Evolutionary conservation across 768 basidiomycete species (phyloP).

Genomic region (Lenzites betulinus): DNA sequence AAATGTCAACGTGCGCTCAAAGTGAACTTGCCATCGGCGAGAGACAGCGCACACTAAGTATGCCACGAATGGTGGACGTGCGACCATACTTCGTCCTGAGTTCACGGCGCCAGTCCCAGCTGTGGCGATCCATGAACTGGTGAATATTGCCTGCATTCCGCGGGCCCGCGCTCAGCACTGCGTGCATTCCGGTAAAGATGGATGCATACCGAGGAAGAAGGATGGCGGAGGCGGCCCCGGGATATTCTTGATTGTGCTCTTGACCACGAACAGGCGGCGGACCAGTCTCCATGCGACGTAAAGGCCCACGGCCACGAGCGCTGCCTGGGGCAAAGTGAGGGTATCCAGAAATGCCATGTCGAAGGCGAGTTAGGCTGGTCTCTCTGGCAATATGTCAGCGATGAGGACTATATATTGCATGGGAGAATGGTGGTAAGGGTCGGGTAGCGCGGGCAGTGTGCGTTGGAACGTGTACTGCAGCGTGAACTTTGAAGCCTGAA

Average conservation of each 20-base stretch:
- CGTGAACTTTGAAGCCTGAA: too few species aligned
- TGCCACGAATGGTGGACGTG: conserved; percentile 35
- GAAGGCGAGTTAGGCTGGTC: neutral
- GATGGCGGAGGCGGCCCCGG: conserved; percentile 12
- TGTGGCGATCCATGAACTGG: conserved; percentile 36
- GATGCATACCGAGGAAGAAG: conserved; percentile 3
- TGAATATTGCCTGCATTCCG: conserved; percentile 36
- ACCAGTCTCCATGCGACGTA: conserved; percentile 8
- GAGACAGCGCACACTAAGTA: conserved; percentile 36
- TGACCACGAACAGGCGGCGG: conserved; percentile 8
- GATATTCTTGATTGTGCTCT: too few species aligned
- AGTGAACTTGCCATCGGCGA: neutral
- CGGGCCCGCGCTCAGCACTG: neutral
- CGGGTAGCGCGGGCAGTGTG: too few species aligned
- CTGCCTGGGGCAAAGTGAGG: conserved; percentile 3
- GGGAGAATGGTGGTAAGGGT: too few species aligned
- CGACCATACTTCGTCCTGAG: conserved; percentile 38
- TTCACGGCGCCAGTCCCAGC: conserved; percentile 41
- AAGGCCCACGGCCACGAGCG: neutral
- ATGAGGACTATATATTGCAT: too few species aligned
- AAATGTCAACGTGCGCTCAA: neutral
- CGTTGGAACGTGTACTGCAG: too few species aligned
- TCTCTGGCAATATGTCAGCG: too few species aligned
- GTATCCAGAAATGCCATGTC: conserved; percentile 8
- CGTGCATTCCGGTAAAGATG: neutral